A percentile compares a stretch with the other conserved stretches of the same genome.
These are phyloP conservation scores for Irineochytrium annulatum DNA, from an alignment of 192 early-diverging fungal genomes.

Conservation along the genomic window DNA sequence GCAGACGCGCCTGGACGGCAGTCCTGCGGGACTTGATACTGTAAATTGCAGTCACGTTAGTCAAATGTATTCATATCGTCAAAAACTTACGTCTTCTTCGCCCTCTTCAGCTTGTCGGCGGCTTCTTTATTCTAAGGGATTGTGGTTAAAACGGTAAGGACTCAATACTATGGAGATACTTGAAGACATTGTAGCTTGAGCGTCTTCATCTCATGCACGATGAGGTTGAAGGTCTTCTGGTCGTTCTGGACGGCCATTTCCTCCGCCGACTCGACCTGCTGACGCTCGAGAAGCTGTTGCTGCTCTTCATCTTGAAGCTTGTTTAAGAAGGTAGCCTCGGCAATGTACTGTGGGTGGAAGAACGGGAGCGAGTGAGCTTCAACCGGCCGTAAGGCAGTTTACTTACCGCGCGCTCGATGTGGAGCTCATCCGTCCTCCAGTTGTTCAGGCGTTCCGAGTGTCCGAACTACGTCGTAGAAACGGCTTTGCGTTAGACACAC, in stretches of 20 bases:
- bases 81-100: constrained; percentile 24
- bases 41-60: background rate
- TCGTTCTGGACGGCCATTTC: constrained; percentile 21
- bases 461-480: too few relatives aligned
- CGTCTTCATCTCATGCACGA: constrained; percentile 27
- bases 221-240: constrained; percentile 22
- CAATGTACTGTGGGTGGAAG: constrained; percentile 4
- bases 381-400: too few relatives aligned
- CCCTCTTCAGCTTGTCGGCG: constrained; percentile 23
- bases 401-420: constrained; percentile 20
- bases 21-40: constrained; percentile 17
- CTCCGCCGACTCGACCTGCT: constrained; percentile 14
- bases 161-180: constrained; percentile 3
- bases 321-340: constrained; percentile 19
- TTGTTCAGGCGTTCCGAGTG: constrained; percentile 28
- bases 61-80: background rate
- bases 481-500: too few relatives aligned
- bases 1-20: constrained; percentile 17
- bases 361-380: too few relatives aligned
- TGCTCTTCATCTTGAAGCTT: constrained; percentile 28
- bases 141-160: background rate
- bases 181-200: constrained; percentile 22
- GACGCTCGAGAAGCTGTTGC: constrained; percentile 18
- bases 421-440: constrained; percentile 30
- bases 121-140: constrained; percentile 12